Evolutionary conservation across 1,284 basidiomycete genomes (phyloP), one percentile per base, ranked within the genome.

Genomic region (Ceratobasidium sp.): DNA sequence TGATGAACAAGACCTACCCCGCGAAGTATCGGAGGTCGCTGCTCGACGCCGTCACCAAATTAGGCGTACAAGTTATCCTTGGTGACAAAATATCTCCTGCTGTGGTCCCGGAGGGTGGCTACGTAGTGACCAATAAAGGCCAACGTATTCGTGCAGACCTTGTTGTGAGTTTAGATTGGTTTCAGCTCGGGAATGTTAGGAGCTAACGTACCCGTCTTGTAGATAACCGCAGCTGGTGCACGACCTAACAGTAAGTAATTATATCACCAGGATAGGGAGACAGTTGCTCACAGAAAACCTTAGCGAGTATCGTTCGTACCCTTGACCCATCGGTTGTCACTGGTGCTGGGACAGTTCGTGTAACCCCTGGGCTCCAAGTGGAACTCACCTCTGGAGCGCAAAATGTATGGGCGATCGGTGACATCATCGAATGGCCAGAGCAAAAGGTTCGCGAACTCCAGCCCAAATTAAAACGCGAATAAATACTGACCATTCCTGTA

Each of bases 1-100:
- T 91, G 11, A 82, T 93, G 63, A 93, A 91, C 78, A 77, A 82
- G 0, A 80, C 84, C 0, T 93, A 93, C 78, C 86, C 90, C 0
- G 80, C 84, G 29, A 86, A 86, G 75, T 87, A 87, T 81, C 86
- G 91, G 53, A 84, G 83, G 24, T 83, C 82, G 27, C 79, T 89
- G 2, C 85, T 84, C 57, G 80, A 82, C 4, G 84, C 84, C 41
- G 78, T 89, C 1, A 79, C 79, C 11, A 80, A 80, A 1, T 83
- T 85, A 1, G 87, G 86, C 5, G 81, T 91, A 72, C 80, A 88
- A 3, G 60, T 93, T 65, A 75, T 90, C n/a, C 83, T 89, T 53
- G 83, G 85, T 51, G 90, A 93, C 74, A 85, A 81, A 64, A 81
- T 91, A 57, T 88, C 90, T 77, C 79, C 85, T 4, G 75, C 33